Conservation (phyloP, 2,329 filamentous ascomycete genomes). For the Colletotrichum aenigma region DNA sequence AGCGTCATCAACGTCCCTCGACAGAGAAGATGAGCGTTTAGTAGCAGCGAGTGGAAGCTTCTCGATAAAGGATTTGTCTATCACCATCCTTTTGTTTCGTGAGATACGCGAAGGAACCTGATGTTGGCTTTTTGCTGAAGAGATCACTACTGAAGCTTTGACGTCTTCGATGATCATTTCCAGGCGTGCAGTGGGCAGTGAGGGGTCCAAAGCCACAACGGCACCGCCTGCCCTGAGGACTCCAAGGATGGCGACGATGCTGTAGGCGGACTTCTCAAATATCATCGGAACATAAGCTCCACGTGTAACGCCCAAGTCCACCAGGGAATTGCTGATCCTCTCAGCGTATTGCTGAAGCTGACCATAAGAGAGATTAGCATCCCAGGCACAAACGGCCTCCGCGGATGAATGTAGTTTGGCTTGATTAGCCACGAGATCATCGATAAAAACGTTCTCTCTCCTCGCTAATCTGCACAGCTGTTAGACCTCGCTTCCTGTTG, state of each 20-base stretch:
- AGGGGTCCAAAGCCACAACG: slow-evolving; percentile 3
- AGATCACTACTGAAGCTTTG: neutral
- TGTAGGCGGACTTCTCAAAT: slow-evolving; percentile 13
- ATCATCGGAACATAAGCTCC: slow-evolving; percentile 10
- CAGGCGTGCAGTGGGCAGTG: neutral
- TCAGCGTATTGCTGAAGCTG: neutral
- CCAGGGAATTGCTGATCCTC: neutral
- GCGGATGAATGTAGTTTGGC: neutral
- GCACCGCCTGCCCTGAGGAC: slow-evolving; percentile 1
- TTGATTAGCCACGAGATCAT: neutral
- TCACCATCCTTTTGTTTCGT: neutral
- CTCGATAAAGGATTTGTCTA: neutral
- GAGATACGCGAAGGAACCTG: neutral
- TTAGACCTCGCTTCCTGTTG: rapidly evolving
- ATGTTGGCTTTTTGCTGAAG: neutral
- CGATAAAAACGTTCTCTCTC: neutral
- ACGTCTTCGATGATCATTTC: neutral
- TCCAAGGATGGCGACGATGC: neutral
- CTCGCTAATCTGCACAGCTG: neutral
- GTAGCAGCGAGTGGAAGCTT: neutral
- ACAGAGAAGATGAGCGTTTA: neutral
- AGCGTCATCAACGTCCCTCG: neutral
- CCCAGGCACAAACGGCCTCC: neutral
- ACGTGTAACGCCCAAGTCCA: slow-evolving; percentile 17
- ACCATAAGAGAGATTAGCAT: neutral